Conservation (phyloP, 2,329 filamentous ascomycete species). For the Zymoseptoria pseudotritici region DNA sequence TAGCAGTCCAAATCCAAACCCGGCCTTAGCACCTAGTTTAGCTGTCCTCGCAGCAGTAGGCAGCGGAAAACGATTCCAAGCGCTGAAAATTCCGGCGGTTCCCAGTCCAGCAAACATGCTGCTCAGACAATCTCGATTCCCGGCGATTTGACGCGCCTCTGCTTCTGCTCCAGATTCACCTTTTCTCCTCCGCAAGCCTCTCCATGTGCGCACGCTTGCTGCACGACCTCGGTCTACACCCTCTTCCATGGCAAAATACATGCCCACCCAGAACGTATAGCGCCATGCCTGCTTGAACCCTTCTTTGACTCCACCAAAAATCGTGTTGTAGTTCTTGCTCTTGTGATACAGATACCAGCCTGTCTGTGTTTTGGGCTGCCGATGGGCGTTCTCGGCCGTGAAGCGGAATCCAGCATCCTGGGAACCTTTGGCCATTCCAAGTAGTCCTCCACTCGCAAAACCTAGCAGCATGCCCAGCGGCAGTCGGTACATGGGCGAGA, state of each 20-base stretch:
- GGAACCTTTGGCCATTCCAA: conserved; percentile 29
- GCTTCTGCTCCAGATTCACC: conserved; percentile 10
- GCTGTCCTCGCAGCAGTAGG: conserved; percentile 57
- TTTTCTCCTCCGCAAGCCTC: conserved; percentile 26
- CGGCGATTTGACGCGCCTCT: conserved; percentile 35
- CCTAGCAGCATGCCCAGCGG: conserved; percentile 22
- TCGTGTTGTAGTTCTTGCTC: conserved; percentile 86
- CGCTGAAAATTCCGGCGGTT: conserved; percentile 77
- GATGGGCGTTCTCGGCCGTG: conserved; percentile 92
- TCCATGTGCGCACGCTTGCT: conserved; percentile 45
- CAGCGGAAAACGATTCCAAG: conserved; percentile 75
- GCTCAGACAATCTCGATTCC: conserved; percentile 64
- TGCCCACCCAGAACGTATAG: conserved; percentile 63
- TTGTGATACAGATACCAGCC: conserved; percentile 99
- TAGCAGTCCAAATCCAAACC: conserved; percentile 68
- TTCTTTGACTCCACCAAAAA: conserved; percentile 69
- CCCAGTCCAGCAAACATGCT: conserved; percentile 77
- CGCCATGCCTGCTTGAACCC: conserved; percentile 66
- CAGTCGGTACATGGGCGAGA: conserved; percentile 27
- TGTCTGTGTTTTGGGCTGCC: conserved; percentile 70
- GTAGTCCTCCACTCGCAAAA: conserved; percentile 22
- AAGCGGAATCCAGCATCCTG: conserved; percentile 60
- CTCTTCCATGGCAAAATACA: conserved; percentile 78
- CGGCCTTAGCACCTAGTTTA: conserved; percentile 69
- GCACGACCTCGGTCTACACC: conserved; percentile 71